Conservation (phyloP, 1,284 basidiomycete species). For the Xanthoconium separans region DNA sequence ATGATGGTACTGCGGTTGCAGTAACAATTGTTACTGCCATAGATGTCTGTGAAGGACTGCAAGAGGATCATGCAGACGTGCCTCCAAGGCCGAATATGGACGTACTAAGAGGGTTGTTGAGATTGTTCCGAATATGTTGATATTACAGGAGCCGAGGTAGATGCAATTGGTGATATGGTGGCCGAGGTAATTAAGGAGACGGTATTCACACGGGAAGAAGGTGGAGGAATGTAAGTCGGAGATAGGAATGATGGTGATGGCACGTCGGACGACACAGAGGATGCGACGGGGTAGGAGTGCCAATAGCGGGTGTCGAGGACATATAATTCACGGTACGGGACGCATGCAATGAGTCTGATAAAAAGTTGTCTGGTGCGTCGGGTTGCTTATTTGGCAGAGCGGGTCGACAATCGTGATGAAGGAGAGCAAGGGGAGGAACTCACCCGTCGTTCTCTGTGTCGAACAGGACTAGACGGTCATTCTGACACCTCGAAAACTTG, state of each 20-base stretch:
- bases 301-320: conserved; percentile 16
- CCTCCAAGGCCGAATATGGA: conserved; percentile 9
- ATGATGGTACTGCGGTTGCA: conserved; percentile 3
- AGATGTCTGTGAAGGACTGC: conserved; percentile 13
- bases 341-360: conserved; percentile 6
- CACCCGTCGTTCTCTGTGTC: conserved; percentile 16
- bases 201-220: conserved; percentile 6
- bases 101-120: conserved; percentile 23
- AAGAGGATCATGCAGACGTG: conserved; percentile 14
- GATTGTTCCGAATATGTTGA: conserved; percentile 11
- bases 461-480: conserved; percentile 24
- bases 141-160: conserved; percentile 6
- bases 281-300: conserved; percentile 1
- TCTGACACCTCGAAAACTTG: conserved; percentile 7
- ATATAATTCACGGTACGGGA: conserved; percentile 15
- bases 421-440: conserved; percentile 7
- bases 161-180: conserved; percentile 3
- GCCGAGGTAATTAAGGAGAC: conserved; percentile 4
- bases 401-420: not conserved
- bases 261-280: conserved; percentile 3
- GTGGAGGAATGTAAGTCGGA: not conserved
- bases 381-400: not conserved
- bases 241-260: conserved; percentile 2
- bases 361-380: not conserved
- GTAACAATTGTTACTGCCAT: conserved; percentile 15